Base-by-base conservation (phyloP, 371 early-diverging fungal species). In the Lichtheimia corymbifera region DNA sequence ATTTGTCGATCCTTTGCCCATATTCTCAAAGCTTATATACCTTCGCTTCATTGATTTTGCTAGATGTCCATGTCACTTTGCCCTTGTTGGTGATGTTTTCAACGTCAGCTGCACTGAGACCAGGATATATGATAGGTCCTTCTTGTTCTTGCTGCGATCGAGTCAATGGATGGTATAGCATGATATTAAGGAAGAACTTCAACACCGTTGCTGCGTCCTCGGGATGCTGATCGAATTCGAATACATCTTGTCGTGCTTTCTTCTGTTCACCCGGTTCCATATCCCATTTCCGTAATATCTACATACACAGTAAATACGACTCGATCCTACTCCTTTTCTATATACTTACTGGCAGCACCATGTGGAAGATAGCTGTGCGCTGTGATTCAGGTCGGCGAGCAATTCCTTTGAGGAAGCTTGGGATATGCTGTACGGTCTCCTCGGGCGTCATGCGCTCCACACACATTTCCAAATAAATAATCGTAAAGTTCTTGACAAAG, bases 401-500 rank as follows among this genome's bases (percentile, higher is more conserved):
- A n/a, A 91, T 84, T 3, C 78, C 83, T 25, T 61, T 73, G 27
- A 91, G 49, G 20, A 93, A 74, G 9, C 67, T 68, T 5, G 93
- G 89, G 30, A 90, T 65, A 53, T 76, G 69, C 5, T 54, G 42
- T 12, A 70, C 71, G 7, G 64, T 71, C 41, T 74, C 77, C 55
- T 83, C 83, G 0, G 70, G 53, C 1, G 68, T 53, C 53, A 85
- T 51, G 18, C 87, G 58, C 2, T 62, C 79, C 27, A 88, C 84
- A 9, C 82, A 87, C 80, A 92, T 86, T 44, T 92, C 92, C 4
- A 93, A 65, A 63, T 91, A 93, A 35, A 93, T 83, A 3, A 92
- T 66, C 2, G 88, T 82, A 57, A 93, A 88, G 71, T 87, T 90
- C 55, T 83, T 82, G 50, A 90, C 86, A 41, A 90, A 77, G 0